phyloP scores from a whole-genome alignment of 805 yeast species.

The Lipomyces chichibuensis region DNA sequence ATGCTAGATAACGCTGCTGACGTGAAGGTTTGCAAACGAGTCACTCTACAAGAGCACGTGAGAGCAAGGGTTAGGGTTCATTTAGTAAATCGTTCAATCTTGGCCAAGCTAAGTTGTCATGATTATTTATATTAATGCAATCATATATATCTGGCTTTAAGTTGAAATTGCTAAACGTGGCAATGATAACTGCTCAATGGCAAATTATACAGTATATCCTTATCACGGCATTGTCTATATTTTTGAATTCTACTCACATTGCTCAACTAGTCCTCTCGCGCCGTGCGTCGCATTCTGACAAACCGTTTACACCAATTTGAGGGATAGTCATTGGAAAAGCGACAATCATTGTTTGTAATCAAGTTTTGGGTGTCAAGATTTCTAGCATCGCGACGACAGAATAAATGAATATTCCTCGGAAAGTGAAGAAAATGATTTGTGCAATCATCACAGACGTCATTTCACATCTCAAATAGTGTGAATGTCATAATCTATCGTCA shows the following conservation, averaged over 20 bases:
- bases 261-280: not conserved
- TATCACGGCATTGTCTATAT: too few species aligned
- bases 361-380: too few species aligned
- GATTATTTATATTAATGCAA: too few species aligned
- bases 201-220: too few species aligned
- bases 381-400: not conserved
- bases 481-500: conserved; percentile 26
- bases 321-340: not conserved
- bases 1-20: not conserved
- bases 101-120: too few species aligned
- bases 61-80: not conserved
- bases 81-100: too few species aligned
- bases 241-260: not conserved
- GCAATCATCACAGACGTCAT: conserved; percentile 13
- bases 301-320: not conserved
- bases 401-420: conserved; percentile 21
- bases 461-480: conserved; percentile 12
- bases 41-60: not conserved
- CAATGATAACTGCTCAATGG: too few species aligned
- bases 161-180: too few species aligned
- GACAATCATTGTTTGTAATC: not conserved
- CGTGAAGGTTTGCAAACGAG: not conserved
- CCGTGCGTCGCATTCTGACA: not conserved
- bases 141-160: too few species aligned
- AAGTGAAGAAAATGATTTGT: conserved; percentile 31